phyloP scores from a whole-genome alignment of 441 rosid species.

The Gossypium trilobum region DNA sequence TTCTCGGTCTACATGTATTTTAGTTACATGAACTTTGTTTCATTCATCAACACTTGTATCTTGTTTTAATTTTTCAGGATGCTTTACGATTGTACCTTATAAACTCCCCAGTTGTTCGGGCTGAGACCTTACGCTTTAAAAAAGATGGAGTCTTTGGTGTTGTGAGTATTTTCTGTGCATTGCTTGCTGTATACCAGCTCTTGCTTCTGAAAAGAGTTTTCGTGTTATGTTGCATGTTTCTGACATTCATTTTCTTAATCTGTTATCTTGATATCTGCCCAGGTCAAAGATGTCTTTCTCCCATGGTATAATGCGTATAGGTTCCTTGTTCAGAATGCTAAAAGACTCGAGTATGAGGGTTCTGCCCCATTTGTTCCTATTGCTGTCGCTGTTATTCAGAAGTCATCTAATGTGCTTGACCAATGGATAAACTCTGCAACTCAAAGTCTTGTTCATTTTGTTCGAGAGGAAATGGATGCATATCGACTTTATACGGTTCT shows the following conservation, averaged over 20 bases:
- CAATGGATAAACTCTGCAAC: conserved; percentile 98
- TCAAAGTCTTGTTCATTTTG: conserved; percentile 90
- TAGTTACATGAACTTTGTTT: conserved; percentile 6
- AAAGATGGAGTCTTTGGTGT: conserved; percentile 86
- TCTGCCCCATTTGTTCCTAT: conserved; percentile 55
- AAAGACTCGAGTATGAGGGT: conserved; percentile 89
- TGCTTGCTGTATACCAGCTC: not conserved
- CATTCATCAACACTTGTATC: conserved; percentile 1
- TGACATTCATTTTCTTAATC: not conserved
- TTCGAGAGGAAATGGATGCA: conserved; percentile 79
- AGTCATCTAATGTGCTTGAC: conserved; percentile 81
- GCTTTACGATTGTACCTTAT: conserved; percentile 86
- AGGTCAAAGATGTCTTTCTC: conserved; percentile 99
- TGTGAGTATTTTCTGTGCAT: conserved; percentile 48
- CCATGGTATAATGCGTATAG: conserved; percentile 99
- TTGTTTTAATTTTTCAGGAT: conserved; percentile 44
- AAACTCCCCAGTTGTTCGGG: conserved; percentile 97
- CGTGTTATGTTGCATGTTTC: conserved; percentile 2
- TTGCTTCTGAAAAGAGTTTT: conserved; percentile 10
- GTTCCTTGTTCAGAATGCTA: conserved; percentile 94
- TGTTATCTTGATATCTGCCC: conserved; percentile 18
- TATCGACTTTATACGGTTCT: conserved; percentile 89
- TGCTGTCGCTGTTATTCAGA: conserved; percentile 47
- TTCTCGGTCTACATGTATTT: not conserved
- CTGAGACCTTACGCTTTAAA: conserved; percentile 84